A percentile compares a stretch with the other conserved stretches of the same genome.
Evolutionary conservation across 2,329 filamentous ascomycete species (phyloP).

Genomic region (Neonectria coccinea): DNA sequence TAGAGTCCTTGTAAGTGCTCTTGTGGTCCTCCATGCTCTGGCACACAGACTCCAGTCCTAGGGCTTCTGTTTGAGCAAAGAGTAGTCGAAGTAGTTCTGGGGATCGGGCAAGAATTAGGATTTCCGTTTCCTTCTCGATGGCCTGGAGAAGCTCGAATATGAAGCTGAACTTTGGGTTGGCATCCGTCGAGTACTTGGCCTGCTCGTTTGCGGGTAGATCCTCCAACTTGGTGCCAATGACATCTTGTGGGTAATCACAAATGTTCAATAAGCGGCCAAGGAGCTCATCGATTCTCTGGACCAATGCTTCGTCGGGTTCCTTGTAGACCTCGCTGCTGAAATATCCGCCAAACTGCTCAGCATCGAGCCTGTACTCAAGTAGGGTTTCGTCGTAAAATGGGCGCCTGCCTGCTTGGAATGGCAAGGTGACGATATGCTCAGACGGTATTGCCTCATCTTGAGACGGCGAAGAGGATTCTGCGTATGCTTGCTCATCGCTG

Average conservation of each 20-base stretch:
- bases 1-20: constrained; percentile 48
- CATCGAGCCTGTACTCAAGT: constrained; percentile 55
- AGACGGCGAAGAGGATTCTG: constrained; percentile 36
- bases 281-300: constrained; percentile 63
- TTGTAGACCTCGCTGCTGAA: constrained; percentile 56
- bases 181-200: constrained; percentile 65
- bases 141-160: constrained; percentile 65
- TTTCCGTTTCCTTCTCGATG: constrained; percentile 57
- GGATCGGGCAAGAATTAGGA: constrained; percentile 66
- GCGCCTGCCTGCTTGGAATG: constrained; percentile 65
- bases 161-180: constrained; percentile 72
- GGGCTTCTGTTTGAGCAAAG: constrained; percentile 59
- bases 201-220: constrained; percentile 55
- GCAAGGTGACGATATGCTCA: constrained; percentile 67
- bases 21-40: constrained; percentile 46
- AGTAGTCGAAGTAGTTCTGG: constrained; percentile 64
- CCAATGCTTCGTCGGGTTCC: constrained; percentile 54
- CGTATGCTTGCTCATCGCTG: constrained; percentile 39
- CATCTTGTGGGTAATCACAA: constrained; percentile 68
- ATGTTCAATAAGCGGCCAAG: constrained; percentile 64
- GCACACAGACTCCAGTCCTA: constrained; percentile 52
- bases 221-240: constrained; percentile 57
- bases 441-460: constrained; percentile 19
- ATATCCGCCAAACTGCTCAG: constrained; percentile 58
- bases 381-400: constrained; percentile 65